These are phyloP conservation scores for Podila minutissima DNA, from an alignment of 192 early-diverging fungal species.

Conservation along the genomic window DNA sequence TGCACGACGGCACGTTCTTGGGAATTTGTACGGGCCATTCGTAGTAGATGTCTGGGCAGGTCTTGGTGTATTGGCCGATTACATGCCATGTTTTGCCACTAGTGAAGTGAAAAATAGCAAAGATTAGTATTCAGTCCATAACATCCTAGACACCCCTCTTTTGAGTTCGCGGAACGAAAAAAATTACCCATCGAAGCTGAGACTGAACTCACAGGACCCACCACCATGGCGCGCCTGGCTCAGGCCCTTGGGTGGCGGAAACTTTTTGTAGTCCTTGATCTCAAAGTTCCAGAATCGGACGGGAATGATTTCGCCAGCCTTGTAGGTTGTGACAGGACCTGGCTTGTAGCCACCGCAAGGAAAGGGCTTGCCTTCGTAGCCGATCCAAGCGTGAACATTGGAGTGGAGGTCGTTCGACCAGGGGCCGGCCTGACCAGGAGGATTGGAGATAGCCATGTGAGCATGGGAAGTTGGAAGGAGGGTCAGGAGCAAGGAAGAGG, in stretches of 20 bases:
- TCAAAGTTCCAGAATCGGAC: slow-evolving; percentile 59
- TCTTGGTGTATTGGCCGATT: slow-evolving; percentile 51
- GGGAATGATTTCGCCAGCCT: slow-evolving; percentile 55
- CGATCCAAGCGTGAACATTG: slow-evolving; percentile 36
- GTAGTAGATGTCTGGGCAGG: slow-evolving; percentile 55
- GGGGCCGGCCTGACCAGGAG: slow-evolving; percentile 45
- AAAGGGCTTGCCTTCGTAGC: slow-evolving; percentile 42
- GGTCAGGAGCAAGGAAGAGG: slow-evolving; percentile 20
- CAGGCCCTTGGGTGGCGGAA: slow-evolving; percentile 32
- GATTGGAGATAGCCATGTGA: slow-evolving; percentile 49
- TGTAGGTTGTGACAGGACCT: slow-evolving; percentile 52
- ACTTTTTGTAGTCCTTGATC: slow-evolving; percentile 18
- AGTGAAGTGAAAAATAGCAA: slow-evolving; percentile 47
- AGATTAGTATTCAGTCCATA: too few relatives aligned
- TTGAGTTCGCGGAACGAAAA: too few relatives aligned
- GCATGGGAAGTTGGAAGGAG: slow-evolving; percentile 26
- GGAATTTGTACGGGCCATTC: slow-evolving; percentile 53
- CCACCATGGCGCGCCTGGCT: slow-evolving; percentile 65
- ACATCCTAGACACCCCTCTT: too few relatives aligned
- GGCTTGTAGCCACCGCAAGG: slow-evolving; percentile 54
- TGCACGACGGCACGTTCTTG: slow-evolving; percentile 46
- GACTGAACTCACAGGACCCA: slow-evolving; percentile 72
- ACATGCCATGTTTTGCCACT: slow-evolving; percentile 66
- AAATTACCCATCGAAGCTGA: too few relatives aligned
- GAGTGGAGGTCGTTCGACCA: slow-evolving; percentile 28